Evolutionary conservation across 2,329 filamentous ascomycete species (phyloP).

Genomic region (Fusarium musae): DNA sequence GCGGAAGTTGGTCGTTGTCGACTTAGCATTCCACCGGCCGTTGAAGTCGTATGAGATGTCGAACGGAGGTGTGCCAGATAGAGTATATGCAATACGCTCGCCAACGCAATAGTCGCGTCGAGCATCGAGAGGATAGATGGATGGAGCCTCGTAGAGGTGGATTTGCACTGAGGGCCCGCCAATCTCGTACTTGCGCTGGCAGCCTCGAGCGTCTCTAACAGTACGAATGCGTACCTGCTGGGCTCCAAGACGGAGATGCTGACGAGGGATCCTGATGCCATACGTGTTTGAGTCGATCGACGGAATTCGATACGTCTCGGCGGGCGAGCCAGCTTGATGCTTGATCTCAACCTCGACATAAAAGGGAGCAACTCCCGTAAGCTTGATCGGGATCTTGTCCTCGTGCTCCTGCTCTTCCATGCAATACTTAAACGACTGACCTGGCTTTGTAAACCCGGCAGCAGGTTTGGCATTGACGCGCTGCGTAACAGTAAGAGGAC

Average conservation of each 20-base stretch:
- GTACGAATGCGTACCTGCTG: conserved; percentile 90
- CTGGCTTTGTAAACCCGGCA: conserved; percentile 84
- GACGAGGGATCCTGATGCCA: conserved; percentile 84
- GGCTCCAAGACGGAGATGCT: conserved; percentile 86
- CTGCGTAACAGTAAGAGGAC: conserved; percentile 79
- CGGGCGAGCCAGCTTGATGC: conserved; percentile 82
- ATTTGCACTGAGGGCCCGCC: conserved; percentile 84
- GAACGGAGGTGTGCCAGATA: conserved; percentile 92
- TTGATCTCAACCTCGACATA: conserved; percentile 92
- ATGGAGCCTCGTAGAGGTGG: conserved; percentile 91
- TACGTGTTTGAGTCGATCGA: conserved; percentile 81
- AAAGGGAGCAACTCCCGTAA: conserved; percentile 89
- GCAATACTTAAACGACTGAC: conserved; percentile 96
- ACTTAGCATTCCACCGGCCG: conserved; percentile 81
- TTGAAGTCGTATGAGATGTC: conserved; percentile 93
- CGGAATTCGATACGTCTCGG: conserved; percentile 83
- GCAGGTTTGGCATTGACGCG: conserved; percentile 85
- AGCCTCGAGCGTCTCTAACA: conserved; percentile 87
- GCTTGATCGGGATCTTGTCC: conserved; percentile 86
- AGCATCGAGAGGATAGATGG: conserved; percentile 87
- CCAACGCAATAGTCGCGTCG: conserved; percentile 93
- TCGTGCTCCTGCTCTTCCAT: conserved; percentile 83
- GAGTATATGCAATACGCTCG: conserved; percentile 90
- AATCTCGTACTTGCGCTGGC: conserved; percentile 79
- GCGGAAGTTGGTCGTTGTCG: conserved; percentile 84